Conservation (phyloP, 257 asterid species). For the Parsonsia alboflavescens region DNA sequence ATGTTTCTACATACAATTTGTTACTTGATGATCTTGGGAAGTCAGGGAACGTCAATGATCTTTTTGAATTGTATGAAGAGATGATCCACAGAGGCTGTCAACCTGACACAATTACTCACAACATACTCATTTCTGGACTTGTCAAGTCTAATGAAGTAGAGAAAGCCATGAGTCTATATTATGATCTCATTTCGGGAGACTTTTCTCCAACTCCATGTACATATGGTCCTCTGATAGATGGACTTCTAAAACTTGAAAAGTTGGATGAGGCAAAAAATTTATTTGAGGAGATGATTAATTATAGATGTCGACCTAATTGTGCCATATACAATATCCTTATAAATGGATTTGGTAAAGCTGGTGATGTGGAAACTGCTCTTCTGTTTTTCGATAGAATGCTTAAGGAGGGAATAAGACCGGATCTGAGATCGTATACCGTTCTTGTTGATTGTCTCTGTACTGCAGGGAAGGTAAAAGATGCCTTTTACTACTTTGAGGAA, state of each 20-base stretch:
- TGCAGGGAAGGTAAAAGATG: constrained; percentile 56
- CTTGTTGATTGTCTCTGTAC: constrained; percentile 72
- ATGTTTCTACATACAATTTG: constrained; percentile 69
- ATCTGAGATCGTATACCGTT: constrained; percentile 80
- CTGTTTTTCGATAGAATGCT: constrained; percentile 73
- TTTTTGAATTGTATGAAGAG: constrained; percentile 60
- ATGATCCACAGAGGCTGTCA: constrained; percentile 63
- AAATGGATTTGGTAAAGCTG: constrained; percentile 84
- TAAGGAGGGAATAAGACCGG: constrained; percentile 79
- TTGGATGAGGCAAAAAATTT: constrained; percentile 61
- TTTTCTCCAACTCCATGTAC: constrained; percentile 91
- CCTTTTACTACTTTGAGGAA: constrained; percentile 69
- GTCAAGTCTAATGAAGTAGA: constrained; percentile 63
- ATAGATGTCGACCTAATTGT: constrained; percentile 76
- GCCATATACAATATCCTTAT: constrained; percentile 86
- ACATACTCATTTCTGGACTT: constrained; percentile 79
- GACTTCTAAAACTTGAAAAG: constrained; percentile 60
- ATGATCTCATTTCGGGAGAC: constrained; percentile 71
- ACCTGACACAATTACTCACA: constrained; percentile 69
- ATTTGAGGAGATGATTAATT: constrained; percentile 71
- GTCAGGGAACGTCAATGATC: constrained; percentile 59
- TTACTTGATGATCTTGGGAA: constrained; percentile 82
- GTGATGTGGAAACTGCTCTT: constrained; percentile 63
- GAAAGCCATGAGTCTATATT: constrained; percentile 66
- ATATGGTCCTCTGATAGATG: constrained; percentile 91